These are phyloP conservation scores for Botryotinia narcissicola DNA, from an alignment of 2,329 filamentous ascomycete genomes.

Conservation along the genomic window DNA sequence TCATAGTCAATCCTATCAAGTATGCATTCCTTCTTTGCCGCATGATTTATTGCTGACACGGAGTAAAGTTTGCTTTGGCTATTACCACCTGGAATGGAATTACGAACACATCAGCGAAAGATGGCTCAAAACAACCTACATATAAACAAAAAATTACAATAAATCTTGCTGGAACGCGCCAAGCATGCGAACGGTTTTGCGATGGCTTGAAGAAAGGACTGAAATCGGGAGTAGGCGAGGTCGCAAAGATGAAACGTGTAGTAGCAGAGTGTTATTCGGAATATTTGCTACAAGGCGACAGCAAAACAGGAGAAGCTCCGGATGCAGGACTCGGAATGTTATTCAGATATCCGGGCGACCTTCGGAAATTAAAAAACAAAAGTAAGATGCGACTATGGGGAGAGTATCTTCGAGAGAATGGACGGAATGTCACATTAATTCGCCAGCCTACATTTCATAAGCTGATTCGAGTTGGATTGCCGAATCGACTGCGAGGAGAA, in stretches of 20 bases:
- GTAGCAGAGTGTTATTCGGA: slow-evolving; percentile 88
- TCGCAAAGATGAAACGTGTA: slow-evolving; percentile 78
- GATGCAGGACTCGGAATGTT: slow-evolving; percentile 91
- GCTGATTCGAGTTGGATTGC: slow-evolving; percentile 89
- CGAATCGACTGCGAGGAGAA: slow-evolving; percentile 88
- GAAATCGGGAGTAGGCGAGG: slow-evolving; percentile 80
- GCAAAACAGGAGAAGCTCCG: slow-evolving; percentile 65
- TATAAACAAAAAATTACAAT: slow-evolving; percentile 84
- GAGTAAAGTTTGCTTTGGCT: slow-evolving; percentile 73
- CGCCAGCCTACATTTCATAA: slow-evolving; percentile 98
- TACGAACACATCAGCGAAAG: slow-evolving; percentile 46
- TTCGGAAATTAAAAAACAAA: slow-evolving; percentile 86
- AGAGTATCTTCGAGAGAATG: slow-evolving; percentile 94
- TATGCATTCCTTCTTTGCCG: slow-evolving; percentile 36
- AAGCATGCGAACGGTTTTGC: slow-evolving; percentile 91
- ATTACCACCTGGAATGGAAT: slow-evolving; percentile 93
- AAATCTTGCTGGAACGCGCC: slow-evolving; percentile 83
- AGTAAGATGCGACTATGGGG: slow-evolving; percentile 98
- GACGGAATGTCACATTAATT: slow-evolving; percentile 85
- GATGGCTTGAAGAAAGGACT: slow-evolving; percentile 91
- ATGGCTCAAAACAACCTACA: slow-evolving; percentile 45
- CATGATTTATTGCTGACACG: slow-evolving; percentile 28
- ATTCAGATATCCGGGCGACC: slow-evolving; percentile 92
- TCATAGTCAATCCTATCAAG: slow-evolving; percentile 84
- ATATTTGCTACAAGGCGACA: slow-evolving; percentile 66